Base-by-base conservation (phyloP, 495 filamentous ascomycete species). In the Viridothelium virens region DNA sequence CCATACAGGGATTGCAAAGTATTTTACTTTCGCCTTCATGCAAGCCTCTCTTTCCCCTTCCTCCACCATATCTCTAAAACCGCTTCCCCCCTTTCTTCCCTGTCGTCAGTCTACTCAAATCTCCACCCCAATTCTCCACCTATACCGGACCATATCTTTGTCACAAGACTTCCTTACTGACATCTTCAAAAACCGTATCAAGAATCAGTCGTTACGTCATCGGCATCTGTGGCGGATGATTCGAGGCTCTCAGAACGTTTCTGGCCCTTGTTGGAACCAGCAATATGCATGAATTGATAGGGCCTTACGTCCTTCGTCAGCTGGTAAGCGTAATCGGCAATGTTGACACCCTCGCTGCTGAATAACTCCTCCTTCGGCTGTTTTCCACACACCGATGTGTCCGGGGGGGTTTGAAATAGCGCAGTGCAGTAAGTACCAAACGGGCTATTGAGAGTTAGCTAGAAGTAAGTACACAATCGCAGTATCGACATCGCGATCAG, bases 381-480 rank as follows among this genome's bases (percentile, higher is more conserved):
- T n/a, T 53, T 53, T 53, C 48, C 48, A n/a, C 48, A 53, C 11
- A 53, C 48, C 48, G 48, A 53, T 53, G 48, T 53, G 48, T 53
- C 48, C n/a, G 48, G 48, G 11, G 48, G 48, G 11, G 11, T 9
- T 14, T 9, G 5, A n/a, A 53, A 53, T 53, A 53, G 48, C 5
- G 48, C 48, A 53, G 48, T 53, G 48, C 48, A 53, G n/a, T 16
- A 53, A 14, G 48, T 53, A 53, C 48, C 48, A 53, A 53, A 53
- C 11, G 48, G 48, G 18, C 48, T 53, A 53, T 53, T n/a, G 11
- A 53, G 18, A 5, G 48, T 53, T 18, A 53, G 48, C 48, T n/a
- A 53, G 11, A 53, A 53, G 11, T 9, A 53, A 53, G 48, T 1
- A 9, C 18, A 5, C 5, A 53, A n/a, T n/a, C 48, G 18, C 18